Evolutionary conservation across 1,284 basidiomycete species (phyloP).

Genomic region (Ganoderma sinense): DNA sequence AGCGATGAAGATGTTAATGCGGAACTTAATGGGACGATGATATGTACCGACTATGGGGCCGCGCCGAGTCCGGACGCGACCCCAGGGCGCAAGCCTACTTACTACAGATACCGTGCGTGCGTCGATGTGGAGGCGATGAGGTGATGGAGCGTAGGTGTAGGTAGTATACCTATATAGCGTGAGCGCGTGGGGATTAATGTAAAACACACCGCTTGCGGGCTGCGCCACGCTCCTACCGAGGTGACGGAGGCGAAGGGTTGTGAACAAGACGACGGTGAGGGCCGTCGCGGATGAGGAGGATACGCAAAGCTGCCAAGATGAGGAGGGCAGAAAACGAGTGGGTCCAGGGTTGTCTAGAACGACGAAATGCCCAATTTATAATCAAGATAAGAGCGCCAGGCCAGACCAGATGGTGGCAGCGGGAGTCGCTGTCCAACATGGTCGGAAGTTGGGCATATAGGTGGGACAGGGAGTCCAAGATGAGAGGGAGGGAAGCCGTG

Average conservation of each 20-base stretch:
- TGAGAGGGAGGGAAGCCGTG: neutral
- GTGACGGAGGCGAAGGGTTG: neutral
- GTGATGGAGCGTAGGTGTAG: neutral
- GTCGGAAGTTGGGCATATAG: neutral
- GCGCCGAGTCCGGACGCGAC: neutral
- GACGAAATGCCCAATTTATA: neutral
- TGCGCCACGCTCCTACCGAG: neutral
- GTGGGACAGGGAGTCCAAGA: neutral
- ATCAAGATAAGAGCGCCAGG: neutral
- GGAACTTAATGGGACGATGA: neutral
- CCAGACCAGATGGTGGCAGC: neutral
- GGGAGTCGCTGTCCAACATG: neutral
- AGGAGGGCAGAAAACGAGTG: neutral
- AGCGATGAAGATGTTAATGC: neutral
- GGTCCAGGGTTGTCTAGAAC: neutral
- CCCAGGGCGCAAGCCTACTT: neutral
- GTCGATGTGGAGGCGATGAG: neutral
- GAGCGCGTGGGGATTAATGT: neutral
- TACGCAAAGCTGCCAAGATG: neutral
- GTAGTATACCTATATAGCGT: constrained; percentile 1
- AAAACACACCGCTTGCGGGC: neutral
- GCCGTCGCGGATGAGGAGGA: neutral
- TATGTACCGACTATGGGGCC: constrained; percentile 14
- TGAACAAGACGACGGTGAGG: neutral
- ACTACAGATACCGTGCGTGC: neutral